Evolutionary conservation across 2,329 filamentous ascomycete species (phyloP), one percentile per base, ranked within the genome.

Genomic region (Penicillium thymicola): DNA sequence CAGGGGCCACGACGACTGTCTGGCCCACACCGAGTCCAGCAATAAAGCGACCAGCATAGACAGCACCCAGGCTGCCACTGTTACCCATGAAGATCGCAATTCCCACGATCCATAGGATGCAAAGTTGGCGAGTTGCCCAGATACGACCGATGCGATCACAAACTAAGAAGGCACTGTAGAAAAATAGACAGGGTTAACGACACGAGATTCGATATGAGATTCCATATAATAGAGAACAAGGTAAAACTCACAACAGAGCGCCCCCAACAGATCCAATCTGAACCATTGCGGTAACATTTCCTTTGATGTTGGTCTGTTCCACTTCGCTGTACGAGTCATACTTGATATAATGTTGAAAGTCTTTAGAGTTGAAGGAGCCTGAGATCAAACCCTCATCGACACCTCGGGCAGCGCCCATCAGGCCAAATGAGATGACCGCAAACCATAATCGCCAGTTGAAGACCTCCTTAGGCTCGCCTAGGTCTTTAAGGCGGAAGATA

Each of bases 391-490:
- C 89, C 73, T 93, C 89, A 61, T 93, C 89, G n/a, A 92, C 74
- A 65, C 89, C 89, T 57, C 89, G 83, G 40, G 89, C 88, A 3
- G 89, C 88, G 53, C 89, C 89, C 74, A 92, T 85, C 36, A 93
- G 81, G 46, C 86, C 86, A 61, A 91, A 90, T 5, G 85, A 86
- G 60, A 89, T 69, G 53, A 92, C 87, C 41, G 88, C 86, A 72
- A 89, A 90, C 86, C 88, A 91, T 59, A 92, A 79, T 43, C 85
- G 81, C 88, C 88, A 91, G 76, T 92, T 92, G 71, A 91, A 84
- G 59, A 86, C 82, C 67, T 89, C 84, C 54, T 81, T 81, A 5
- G 89, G 89, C 58, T 89, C 88, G 57, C 83, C 82, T 47, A 85
- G 78, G 59, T 88, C 72, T 66, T 84, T 81, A 59, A 87, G 73